Evolutionary conservation across 305 asterid genomes (phyloP), one percentile per base, ranked within the genome.

Genomic region (Fraxinus ornus): DNA sequence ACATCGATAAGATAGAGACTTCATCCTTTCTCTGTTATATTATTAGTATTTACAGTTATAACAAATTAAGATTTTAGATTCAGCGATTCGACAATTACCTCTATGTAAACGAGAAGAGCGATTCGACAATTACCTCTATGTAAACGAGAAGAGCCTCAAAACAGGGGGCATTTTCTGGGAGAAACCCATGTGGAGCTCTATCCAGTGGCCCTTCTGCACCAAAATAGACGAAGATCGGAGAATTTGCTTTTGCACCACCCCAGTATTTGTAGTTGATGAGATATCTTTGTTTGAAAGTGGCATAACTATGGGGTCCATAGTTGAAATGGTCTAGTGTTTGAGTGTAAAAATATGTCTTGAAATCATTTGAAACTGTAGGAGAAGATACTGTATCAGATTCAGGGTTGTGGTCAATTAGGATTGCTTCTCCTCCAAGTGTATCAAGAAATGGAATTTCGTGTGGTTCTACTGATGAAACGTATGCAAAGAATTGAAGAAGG

Each of bases 271-370:
- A 84, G 66, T 83, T 86, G 47, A 91, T 83, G 1, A 90, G 89
- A 6, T 91, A 93, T 79, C 84, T 88, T 75, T 94, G 98, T 8
- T 84, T 75, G 85, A 94, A 94, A 26, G 89, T 90, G 55, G 86
- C 86, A 79, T 89, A 94, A 72, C 97, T 90, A 2, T 82, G 55
- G 0, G 95, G 91, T 55, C 90, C 88, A 5, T 88, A 93, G 83
- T 90, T 91, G 82, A 94, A 94, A 76, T 94, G 98, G 77, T 94
- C 98, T 8, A 94, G 86, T 0, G 95, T 91, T 84, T 94, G 98
- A 2, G 47, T 79, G 74, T 92, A 94, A 39, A 37, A 89, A 66
- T 87, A 84, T 57, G 88, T 83, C 52, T 83, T 41, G 13, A 73
- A 86, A 10, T 85, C 88, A 17, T 81, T 24, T 17, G 83, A 26